phyloP scores from a whole-genome alignment of 495 filamentous ascomycete genomes.

The Penicillium canescens region DNA sequence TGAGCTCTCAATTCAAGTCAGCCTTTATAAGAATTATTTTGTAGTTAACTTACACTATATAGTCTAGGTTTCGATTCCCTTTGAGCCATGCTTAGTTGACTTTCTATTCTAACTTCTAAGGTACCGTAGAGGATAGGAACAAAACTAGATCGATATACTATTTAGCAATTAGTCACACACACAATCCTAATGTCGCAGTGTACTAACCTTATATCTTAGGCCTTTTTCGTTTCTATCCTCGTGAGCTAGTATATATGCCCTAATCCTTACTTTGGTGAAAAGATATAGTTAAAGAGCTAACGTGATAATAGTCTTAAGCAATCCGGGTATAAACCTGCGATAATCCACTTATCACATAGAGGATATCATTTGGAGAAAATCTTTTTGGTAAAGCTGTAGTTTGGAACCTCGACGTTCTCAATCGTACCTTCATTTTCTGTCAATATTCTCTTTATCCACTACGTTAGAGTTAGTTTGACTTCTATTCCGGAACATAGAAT shows the following conservation, averaged over 20 bases:
- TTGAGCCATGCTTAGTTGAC: constrained; percentile 2
- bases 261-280: constrained; percentile 24
- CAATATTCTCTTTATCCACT: constrained; percentile 22
- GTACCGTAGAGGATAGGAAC: constrained; percentile 9
- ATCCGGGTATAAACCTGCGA: constrained; percentile 14
- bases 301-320: constrained; percentile 20
- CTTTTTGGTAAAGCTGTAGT: constrained; percentile 20
- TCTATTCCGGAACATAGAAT: neutral
- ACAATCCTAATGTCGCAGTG: neutral
- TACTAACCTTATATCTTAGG: constrained; percentile 13
- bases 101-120: constrained; percentile 11
- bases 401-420: constrained; percentile 18
- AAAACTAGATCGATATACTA: constrained; percentile 17
- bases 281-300: constrained; percentile 24
- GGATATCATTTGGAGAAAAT: constrained; percentile 16
- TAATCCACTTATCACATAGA: constrained; percentile 18
- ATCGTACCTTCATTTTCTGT: constrained; percentile 12
- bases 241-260: constrained; percentile 17
- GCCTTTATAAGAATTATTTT: neutral
- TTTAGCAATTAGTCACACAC: constrained; percentile 3
- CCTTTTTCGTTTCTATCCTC: constrained; percentile 17
- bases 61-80: constrained; percentile 6
- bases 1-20: neutral
- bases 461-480: constrained; percentile 6
- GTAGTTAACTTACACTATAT: constrained; percentile 3